These are phyloP conservation scores for Candolleomyces eurysporus DNA, from an alignment of 768 basidiomycete genomes.

Conservation along the genomic window DNA sequence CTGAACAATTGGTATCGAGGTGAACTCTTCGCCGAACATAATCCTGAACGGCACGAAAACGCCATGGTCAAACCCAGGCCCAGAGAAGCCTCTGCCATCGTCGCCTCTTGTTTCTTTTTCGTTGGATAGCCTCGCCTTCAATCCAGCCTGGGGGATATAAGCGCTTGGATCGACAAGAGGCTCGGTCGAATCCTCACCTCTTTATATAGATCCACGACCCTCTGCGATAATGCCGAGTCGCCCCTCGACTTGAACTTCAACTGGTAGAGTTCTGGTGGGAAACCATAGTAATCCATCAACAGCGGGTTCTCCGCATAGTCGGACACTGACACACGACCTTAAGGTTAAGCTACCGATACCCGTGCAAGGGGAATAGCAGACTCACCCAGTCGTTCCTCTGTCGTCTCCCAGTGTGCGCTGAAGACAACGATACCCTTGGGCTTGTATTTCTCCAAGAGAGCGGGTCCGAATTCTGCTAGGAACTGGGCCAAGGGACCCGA, in stretches of 20 bases:
- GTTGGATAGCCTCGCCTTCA: conserved; percentile 47
- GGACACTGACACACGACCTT: conserved; percentile 45
- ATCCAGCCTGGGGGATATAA: conserved; percentile 42
- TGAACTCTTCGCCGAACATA: conserved; percentile 72
- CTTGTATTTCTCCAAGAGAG: conserved; percentile 64
- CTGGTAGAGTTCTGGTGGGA: conserved; percentile 55
- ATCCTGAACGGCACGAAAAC: conserved; percentile 77
- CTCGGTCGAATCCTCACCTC: conserved; percentile 32
- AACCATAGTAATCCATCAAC: conserved; percentile 74
- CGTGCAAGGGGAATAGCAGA: not conserved
- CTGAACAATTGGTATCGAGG: conserved; percentile 66
- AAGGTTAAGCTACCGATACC: not conserved
- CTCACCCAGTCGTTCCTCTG: conserved; percentile 54
- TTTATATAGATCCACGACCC: conserved; percentile 59
- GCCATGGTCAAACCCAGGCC: conserved; percentile 74
- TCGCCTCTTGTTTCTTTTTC: conserved; percentile 54
- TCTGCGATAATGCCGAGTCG: conserved; percentile 52
- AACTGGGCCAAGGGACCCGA: conserved; percentile 55
- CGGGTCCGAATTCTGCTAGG: conserved; percentile 63
- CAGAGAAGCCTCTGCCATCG: conserved; percentile 64
- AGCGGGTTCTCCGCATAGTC: conserved; percentile 77
- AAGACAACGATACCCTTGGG: conserved; percentile 81
- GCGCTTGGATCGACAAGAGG: not conserved
- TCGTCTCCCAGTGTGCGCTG: conserved; percentile 81
- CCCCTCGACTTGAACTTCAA: conserved; percentile 69